Evolutionary conservation across 768 basidiomycete genomes (phyloP).

Genomic region (Termitomyces sp.): DNA sequence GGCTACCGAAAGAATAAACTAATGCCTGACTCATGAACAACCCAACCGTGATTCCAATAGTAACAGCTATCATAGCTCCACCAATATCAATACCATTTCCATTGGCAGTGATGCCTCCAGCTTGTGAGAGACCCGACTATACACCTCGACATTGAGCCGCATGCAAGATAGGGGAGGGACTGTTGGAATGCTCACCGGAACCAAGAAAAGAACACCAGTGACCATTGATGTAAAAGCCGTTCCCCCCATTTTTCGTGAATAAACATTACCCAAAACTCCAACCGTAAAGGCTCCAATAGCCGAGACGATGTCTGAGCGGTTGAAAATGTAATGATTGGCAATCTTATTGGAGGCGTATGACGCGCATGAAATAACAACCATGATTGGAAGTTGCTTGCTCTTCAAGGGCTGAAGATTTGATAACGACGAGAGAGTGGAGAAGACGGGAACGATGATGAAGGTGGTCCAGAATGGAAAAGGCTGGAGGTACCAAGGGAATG

Average conservation of each 20-base stretch:
- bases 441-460: slow-evolving; percentile 70
- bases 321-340: slow-evolving; percentile 81
- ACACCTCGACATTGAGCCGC: slow-evolving; percentile 1
- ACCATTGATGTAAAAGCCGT: slow-evolving; percentile 92
- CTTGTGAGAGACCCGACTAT: slow-evolving; percentile 81
- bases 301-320: slow-evolving; percentile 78
- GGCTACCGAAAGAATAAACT: slow-evolving; percentile 79
- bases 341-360: slow-evolving; percentile 77
- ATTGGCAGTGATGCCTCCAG: slow-evolving; percentile 77
- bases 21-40: slow-evolving; percentile 84
- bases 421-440: slow-evolving; percentile 67
- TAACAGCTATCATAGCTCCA: slow-evolving; percentile 84
- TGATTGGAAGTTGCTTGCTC: slow-evolving; percentile 68
- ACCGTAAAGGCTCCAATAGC: slow-evolving; percentile 83
- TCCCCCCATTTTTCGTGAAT: slow-evolving; percentile 77
- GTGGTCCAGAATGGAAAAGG: slow-evolving; percentile 76
- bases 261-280: slow-evolving; percentile 72
- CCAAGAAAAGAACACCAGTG: slow-evolving; percentile 80
- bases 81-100: slow-evolving; percentile 82
- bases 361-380: slow-evolving; percentile 80
- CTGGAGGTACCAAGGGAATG: slow-evolving; percentile 73
- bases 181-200: slow-evolving; percentile 55
- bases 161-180: not conserved
- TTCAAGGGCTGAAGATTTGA: slow-evolving; percentile 73
- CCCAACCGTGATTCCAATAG: slow-evolving; percentile 86